phyloP scores from a whole-genome alignment of 805 yeast genomes.

The Ogataea thermomethanolica region DNA sequence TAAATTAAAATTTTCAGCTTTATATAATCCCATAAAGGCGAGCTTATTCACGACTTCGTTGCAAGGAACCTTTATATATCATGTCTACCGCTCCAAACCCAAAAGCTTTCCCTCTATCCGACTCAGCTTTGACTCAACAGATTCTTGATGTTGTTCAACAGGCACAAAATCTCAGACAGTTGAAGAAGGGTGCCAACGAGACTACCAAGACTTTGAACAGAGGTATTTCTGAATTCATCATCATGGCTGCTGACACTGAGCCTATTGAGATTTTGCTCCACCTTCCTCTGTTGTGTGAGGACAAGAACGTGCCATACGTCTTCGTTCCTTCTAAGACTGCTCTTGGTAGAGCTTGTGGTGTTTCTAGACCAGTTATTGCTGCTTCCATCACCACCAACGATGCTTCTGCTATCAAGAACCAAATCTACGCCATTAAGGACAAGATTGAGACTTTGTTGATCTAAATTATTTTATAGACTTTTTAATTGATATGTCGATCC shows the following conservation, averaged over 20 bases:
- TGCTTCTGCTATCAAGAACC: slow-evolving; percentile 95
- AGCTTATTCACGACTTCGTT: slow-evolving; percentile 28
- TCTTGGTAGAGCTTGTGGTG: slow-evolving; percentile 99
- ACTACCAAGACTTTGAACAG: slow-evolving; percentile 98
- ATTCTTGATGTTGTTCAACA: slow-evolving; percentile 97
- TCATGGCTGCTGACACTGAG: slow-evolving; percentile 99
- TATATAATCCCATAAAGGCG: slow-evolving; percentile 33
- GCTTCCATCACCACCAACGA: slow-evolving; percentile 98
- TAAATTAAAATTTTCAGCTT: slow-evolving; percentile 6
- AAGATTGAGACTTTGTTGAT: slow-evolving; percentile 97
- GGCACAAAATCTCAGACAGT: slow-evolving; percentile 95
- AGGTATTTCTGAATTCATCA: slow-evolving; percentile 98
- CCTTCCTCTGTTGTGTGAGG: slow-evolving; percentile 96
- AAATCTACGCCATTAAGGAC: slow-evolving; percentile 96
- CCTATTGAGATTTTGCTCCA: slow-evolving; percentile 98
- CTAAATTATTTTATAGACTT: slow-evolving; percentile 35
- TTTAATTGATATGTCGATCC: background rate
- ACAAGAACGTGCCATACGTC: slow-evolving; percentile 98
- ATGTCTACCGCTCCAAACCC: slow-evolving; percentile 94
- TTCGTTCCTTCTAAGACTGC: slow-evolving; percentile 98
- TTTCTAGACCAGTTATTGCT: slow-evolving; percentile 98
- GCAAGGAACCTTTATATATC: slow-evolving; percentile 50
- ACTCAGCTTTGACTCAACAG: slow-evolving; percentile 91
- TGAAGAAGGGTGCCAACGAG: slow-evolving; percentile 99
- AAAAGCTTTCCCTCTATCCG: slow-evolving; percentile 98